Base-by-base conservation (phyloP, 108 stramenopile genomes). In the Skeletonema potamos region DNA sequence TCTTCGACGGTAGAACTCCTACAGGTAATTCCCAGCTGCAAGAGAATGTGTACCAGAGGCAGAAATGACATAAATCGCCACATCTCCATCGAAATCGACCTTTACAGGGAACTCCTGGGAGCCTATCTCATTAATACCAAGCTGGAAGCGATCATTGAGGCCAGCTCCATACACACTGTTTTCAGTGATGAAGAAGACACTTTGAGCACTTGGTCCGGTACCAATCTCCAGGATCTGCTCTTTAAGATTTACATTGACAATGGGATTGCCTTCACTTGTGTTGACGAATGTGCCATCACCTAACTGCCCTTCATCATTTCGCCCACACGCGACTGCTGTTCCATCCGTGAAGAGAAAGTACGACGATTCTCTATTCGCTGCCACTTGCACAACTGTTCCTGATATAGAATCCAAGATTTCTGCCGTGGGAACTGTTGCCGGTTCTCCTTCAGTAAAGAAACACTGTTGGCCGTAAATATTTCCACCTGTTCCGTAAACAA, bases 391-490 rank as follows among this genome's bases (percentile, higher is more conserved):
- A 4, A 59, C 48, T 9, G 44, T 6, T 44, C 58, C 62, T 36
- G 8, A 27, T 22, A 37, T 33, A 22, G 58, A 26, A 13, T 32
- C 41, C 0, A 66, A 6, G 43, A 71, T 65, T 6, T 62, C 33
- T 24, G 62, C 55, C 20, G 33, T 39, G 18, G 44, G 44, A 37
- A 9, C 41, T 28, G 60, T 44, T 32, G 44, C 15, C 1, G 58
- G 68, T 33, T 70, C 44, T 12, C 76, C 76, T 27, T 85, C 63
- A 22, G 62, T 78, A 22, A 69, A 74, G 30, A 54, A 65, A 30
- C 85, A 82, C 27, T 77, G 64, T 61, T 85, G 85, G 29, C 69
- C 79, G 30, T 81, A 80, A 17, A 46, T 70, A 29, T 76, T 76
- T 9, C 58, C 64, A 20, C 85, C 85, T 54, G 74, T 83, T 22